Base-by-base conservation (phyloP, 176 grass and related monocot genomes). In the Alopecurus myosuroides region DNA sequence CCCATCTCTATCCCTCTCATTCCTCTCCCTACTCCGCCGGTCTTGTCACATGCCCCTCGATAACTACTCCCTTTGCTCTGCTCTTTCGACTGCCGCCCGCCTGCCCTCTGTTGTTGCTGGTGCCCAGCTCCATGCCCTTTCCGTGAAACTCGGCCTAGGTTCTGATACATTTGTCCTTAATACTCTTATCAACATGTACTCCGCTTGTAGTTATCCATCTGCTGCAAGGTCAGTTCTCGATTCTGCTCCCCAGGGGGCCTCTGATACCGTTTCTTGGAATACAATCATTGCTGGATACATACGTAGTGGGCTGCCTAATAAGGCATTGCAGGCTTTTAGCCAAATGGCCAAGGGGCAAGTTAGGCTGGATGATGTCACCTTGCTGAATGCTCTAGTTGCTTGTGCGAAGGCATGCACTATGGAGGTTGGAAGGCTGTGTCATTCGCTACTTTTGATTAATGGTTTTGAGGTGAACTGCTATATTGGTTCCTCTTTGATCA, bases 211-310 rank as follows among this genome's bases (percentile, higher is more conserved):
- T 86, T 87, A 82, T 61, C 80, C 79, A 44, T 34, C 62, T 84
- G 31, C 82, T 51, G 91, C 93, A 80, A 93, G 85, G 70, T 64
- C 76, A 69, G 91, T 95, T 85, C 89, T 95, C 78, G 72, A 95
- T 85, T 85, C 61, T 66, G 85, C 93, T 80, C 58, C 78, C 9
- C 65, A 46, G 31, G 81, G 93, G 39, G 76, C 81, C n/a, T 82
- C 80, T 31, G 96, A 98, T 75, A 80, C 74, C 18, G 87, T 98
- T 82, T 94, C 93, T 44, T 95, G 96, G 96, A 95, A 95, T 80
- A 98, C 89, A 63, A 81, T 98, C 81, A 89, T 95, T 60, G 87
- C 89, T 26, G 93, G 93, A 63, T 98, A 90, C 77, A 17, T 89
- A 69, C 87, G 78, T 78, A 62, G 77, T 78, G 88, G 88, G 13